Percentiles rank a stretch among this genome's conserved stretches.
Conservation (phyloP, 305 asterid genomes). For the Fraxinus ornus region DNA sequence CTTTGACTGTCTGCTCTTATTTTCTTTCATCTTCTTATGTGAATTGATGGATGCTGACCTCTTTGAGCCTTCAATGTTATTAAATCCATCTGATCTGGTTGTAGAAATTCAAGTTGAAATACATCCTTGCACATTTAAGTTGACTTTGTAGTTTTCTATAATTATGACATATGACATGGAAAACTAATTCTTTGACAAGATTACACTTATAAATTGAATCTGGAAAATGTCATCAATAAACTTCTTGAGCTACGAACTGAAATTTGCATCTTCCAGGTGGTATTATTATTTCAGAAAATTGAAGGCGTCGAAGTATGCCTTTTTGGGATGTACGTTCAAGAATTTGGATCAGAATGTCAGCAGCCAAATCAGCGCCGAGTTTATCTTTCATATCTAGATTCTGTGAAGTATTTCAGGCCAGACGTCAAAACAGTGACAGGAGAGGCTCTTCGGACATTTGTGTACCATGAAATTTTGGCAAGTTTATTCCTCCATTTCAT, state of each 20-base stretch:
- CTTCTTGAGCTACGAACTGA: slow-evolving; percentile 22
- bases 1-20: background rate
- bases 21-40: background rate
- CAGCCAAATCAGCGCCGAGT: slow-evolving; percentile 98
- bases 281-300: slow-evolving; percentile 86
- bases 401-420: slow-evolving; percentile 98
- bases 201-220: background rate
- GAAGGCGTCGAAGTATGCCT: slow-evolving; percentile 99
- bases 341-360: slow-evolving; percentile 95
- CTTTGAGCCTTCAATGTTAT: background rate
- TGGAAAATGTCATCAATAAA: background rate
- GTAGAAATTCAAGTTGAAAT: slow-evolving; percentile 3
- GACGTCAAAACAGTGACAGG: slow-evolving; percentile 86
- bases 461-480: slow-evolving; percentile 97
- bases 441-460: slow-evolving; percentile 98
- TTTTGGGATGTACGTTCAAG: slow-evolving; percentile 99
- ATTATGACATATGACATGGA: slow-evolving; percentile 4
- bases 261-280: slow-evolving; percentile 57
- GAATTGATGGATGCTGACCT: background rate
- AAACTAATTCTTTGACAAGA: slow-evolving; percentile 12
- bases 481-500: slow-evolving; percentile 29
- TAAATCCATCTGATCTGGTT: background rate
- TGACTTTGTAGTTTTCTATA: background rate
- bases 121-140: background rate
- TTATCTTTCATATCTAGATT: slow-evolving; percentile 95